Conservation (phyloP, 768 basidiomycete genomes). For the Lanmaoa pseudosensibilis region DNA sequence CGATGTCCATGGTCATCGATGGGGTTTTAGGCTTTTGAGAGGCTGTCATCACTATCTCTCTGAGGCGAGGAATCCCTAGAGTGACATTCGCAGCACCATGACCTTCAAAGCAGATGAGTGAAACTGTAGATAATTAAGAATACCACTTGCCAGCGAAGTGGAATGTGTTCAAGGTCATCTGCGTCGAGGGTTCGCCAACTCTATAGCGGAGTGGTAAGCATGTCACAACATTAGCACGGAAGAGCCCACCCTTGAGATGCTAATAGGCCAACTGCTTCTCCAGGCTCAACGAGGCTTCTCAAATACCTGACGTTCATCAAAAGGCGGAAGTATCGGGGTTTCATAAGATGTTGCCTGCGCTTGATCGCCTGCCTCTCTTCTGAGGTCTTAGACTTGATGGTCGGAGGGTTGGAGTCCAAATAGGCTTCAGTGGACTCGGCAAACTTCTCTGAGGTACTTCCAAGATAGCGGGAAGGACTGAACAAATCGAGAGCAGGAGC, state of each 20-base stretch:
- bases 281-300: slow-evolving; percentile 91
- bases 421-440: slow-evolving; percentile 79
- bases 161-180: slow-evolving; percentile 99
- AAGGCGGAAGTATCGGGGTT: slow-evolving; percentile 63
- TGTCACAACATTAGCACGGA: neutral
- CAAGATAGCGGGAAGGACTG: slow-evolving; percentile 77
- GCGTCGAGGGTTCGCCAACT: slow-evolving; percentile 97
- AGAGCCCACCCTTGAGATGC: slow-evolving; percentile 88
- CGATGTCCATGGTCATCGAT: slow-evolving; percentile 87
- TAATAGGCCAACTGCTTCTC: slow-evolving; percentile 96
- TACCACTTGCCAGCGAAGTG: slow-evolving; percentile 85
- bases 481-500: slow-evolving; percentile 74
- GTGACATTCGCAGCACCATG: slow-evolving; percentile 99
- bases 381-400: slow-evolving; percentile 40
- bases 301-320: slow-evolving; percentile 93
- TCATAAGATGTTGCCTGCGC: slow-evolving; percentile 47
- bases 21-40: slow-evolving; percentile 95
- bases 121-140: neutral
- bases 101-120: slow-evolving; percentile 46
- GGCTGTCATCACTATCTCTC: slow-evolving; percentile 99
- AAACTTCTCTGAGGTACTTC: slow-evolving; percentile 91
- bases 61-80: slow-evolving; percentile 95
- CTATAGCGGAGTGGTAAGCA: slow-evolving; percentile 40
- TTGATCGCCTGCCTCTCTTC: slow-evolving; percentile 41
- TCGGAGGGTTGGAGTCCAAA: slow-evolving; percentile 70